Evolutionary conservation across 2,329 filamentous ascomycete species (phyloP).

Genomic region (Aspergillus flavus): DNA sequence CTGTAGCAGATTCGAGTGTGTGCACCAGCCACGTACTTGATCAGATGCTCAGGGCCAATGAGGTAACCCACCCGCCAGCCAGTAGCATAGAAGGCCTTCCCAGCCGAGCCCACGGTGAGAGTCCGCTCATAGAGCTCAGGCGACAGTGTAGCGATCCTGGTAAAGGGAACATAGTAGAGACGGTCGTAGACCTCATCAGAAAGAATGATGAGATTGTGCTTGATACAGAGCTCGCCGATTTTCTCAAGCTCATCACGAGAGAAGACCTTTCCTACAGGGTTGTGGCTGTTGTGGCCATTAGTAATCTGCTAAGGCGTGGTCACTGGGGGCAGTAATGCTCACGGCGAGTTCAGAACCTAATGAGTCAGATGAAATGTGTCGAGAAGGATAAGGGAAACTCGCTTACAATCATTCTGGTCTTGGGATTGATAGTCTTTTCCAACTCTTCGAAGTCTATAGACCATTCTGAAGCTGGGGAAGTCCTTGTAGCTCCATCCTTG

Average conservation of each 20-base stretch:
- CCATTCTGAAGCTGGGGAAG: conserved; percentile 87
- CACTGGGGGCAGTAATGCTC: conserved; percentile 22
- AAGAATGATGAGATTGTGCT: conserved; percentile 91
- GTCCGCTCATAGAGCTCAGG: conserved; percentile 87
- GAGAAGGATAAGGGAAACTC: neutral
- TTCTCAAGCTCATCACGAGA: conserved; percentile 77
- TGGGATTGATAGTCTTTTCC: conserved; percentile 76
- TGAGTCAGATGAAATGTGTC: conserved; percentile 10
- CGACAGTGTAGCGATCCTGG: conserved; percentile 84
- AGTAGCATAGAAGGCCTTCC: conserved; percentile 98
- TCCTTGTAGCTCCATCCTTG: conserved; percentile 73
- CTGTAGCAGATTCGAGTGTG: conserved; percentile 97
- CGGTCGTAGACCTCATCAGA: conserved; percentile 94
- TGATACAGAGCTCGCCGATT: conserved; percentile 86
- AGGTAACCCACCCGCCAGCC: conserved; percentile 97
- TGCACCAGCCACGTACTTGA: conserved; percentile 87
- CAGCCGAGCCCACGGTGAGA: conserved; percentile 90
- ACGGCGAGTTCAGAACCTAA: conserved; percentile 55
- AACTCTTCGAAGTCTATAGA: conserved; percentile 81
- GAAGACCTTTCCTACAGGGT: conserved; percentile 96
- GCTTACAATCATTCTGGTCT: conserved; percentile 91
- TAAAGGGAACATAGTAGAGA: conserved; percentile 93
- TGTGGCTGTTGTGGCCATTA: conserved; percentile 59
- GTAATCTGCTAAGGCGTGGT: neutral
- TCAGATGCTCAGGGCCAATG: conserved; percentile 83